Conservation (phyloP, 2,329 filamentous ascomycete genomes). For the Lecanicillium sp. region DNA sequence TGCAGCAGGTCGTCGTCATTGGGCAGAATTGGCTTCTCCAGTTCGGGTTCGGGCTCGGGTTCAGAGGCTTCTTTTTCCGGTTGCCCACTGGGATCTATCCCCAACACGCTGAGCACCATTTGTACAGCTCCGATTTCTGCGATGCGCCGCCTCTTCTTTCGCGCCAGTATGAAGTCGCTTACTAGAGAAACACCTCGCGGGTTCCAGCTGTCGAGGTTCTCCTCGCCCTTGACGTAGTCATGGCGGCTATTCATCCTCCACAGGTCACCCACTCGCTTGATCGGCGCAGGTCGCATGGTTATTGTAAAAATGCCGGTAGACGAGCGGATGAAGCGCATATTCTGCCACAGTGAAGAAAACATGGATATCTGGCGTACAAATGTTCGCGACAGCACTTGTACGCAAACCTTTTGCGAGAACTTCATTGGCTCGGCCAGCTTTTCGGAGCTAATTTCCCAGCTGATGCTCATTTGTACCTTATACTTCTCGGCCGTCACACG, state of each 20-base stretch:
- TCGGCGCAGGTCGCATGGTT: conserved; percentile 77
- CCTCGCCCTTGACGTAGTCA: conserved; percentile 95
- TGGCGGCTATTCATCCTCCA: conserved; percentile 96
- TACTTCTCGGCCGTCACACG: conserved; percentile 89
- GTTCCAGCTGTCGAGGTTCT: conserved; percentile 76
- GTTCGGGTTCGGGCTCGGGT: conserved; percentile 30
- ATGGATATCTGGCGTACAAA: conserved; percentile 84
- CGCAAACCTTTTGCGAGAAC: conserved; percentile 72
- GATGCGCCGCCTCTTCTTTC: conserved; percentile 66
- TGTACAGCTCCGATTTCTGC: conserved; percentile 76
- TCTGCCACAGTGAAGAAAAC: conserved; percentile 81
- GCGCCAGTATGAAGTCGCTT: conserved; percentile 73
- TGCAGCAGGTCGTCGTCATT: conserved; percentile 52
- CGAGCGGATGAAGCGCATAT: conserved; percentile 78
- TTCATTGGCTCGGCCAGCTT: conserved; percentile 84
- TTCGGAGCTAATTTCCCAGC: conserved; percentile 79
- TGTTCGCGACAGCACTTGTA: conserved; percentile 77
- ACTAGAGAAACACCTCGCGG: conserved; percentile 86
- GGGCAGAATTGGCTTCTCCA: conserved; percentile 38
- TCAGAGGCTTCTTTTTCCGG: conserved; percentile 24
- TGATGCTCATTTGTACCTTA: conserved; percentile 78
- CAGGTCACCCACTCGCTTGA: conserved; percentile 85
- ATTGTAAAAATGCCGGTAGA: conserved; percentile 82
- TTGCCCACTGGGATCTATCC: conserved; percentile 34
- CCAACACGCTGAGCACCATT: conserved; percentile 56